Conservation (phyloP, 164 flowering plant genomes). For the Stephania japonica region DNA sequence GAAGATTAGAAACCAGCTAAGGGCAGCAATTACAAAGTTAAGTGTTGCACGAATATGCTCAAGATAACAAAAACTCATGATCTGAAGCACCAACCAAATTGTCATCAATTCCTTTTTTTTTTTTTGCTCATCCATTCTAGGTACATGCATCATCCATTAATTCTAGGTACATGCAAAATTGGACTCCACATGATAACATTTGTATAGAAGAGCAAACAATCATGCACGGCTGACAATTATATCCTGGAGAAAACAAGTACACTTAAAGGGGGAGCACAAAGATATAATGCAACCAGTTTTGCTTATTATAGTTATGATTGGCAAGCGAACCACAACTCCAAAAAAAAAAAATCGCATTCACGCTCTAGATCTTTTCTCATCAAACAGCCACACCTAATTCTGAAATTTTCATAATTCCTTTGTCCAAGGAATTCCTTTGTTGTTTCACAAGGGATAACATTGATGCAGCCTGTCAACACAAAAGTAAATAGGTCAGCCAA, state of each 20-base stretch:
- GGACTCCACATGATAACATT: not conserved
- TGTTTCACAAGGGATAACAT: conserved; percentile 56
- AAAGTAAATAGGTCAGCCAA: not conserved
- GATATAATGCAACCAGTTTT: not conserved
- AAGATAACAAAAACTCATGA: not conserved
- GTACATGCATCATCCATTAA: too few relatives aligned
- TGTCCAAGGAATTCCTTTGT: conserved; percentile 45
- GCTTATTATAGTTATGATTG: not conserved
- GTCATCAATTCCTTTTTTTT: too few relatives aligned
- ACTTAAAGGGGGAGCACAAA: not conserved
- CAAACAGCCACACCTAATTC: conserved; percentile 78
- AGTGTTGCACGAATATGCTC: too few relatives aligned
- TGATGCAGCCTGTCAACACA: conserved; percentile 62
- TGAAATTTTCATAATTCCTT: conserved; percentile 60
- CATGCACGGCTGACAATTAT: not conserved
- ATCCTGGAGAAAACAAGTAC: not conserved
- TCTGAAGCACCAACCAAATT: not conserved
- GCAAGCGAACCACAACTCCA: not conserved
- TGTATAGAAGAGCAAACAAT: not conserved
- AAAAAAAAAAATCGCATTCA: conserved; percentile 5
- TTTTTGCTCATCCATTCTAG: too few relatives aligned
- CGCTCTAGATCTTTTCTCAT: conserved; percentile 8
- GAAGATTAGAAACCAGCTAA: too few relatives aligned
- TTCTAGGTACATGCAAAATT: too few relatives aligned
- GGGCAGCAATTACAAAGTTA: too few relatives aligned